These are phyloP conservation scores for Globisporangium sylvaticum DNA, from an alignment of 352 stramenopile genomes.

Conservation along the genomic window DNA sequence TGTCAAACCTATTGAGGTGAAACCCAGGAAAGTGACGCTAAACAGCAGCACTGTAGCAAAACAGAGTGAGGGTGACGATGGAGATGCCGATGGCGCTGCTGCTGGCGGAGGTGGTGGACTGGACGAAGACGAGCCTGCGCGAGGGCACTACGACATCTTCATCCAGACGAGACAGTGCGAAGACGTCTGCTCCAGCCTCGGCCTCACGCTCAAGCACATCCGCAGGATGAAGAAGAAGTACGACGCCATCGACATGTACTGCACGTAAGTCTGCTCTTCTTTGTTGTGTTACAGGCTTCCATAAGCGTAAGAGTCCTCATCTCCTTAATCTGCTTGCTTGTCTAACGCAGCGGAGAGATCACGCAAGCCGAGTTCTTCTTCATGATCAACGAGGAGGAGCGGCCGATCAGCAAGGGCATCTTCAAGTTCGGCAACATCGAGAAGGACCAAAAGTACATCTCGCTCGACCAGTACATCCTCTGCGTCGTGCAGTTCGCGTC, in stretches of 20 bases:
- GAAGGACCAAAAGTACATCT: constrained; percentile 47
- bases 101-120: background rate
- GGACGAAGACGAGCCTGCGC: constrained; percentile 21
- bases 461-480: constrained; percentile 60
- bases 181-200: constrained; percentile 40
- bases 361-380: constrained; percentile 73
- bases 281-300: no score
- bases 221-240: constrained; percentile 70
- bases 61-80: background rate
- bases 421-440: constrained; percentile 38
- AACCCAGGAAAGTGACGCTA: background rate
- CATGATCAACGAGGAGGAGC: constrained; percentile 60
- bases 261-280: constrained; percentile 44
- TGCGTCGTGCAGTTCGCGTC: constrained; percentile 56
- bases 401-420: constrained; percentile 51
- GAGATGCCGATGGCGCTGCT: background rate
- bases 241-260: constrained; percentile 73
- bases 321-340: background rate
- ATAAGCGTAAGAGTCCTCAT: background rate
- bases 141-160: constrained; percentile 47
- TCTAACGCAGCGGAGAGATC: constrained; percentile 50
- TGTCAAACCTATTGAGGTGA: constrained; percentile 5
- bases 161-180: constrained; percentile 55
- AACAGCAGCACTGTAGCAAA: background rate
- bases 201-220: constrained; percentile 49